Percentiles rank a stretch among this genome's conserved stretches.
Conservation (phyloP, 768 basidiomycete species). For the Hemileccinum rubropunctum region DNA sequence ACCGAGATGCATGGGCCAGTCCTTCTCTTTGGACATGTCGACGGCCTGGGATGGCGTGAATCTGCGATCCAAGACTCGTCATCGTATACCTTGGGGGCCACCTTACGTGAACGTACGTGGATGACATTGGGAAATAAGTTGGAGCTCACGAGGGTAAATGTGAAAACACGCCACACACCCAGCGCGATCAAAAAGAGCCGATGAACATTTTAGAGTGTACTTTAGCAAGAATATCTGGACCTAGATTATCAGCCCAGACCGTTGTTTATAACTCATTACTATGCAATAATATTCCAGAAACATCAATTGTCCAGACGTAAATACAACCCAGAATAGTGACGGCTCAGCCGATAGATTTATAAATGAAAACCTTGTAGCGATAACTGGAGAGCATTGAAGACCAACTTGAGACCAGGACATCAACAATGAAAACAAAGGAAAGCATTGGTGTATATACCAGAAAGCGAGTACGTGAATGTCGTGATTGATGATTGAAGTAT, state of each 20-base stretch:
- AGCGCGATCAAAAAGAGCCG: background rate
- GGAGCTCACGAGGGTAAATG: background rate
- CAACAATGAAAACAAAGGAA: constrained; percentile 12
- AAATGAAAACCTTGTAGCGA: background rate
- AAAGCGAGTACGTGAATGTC: constrained; percentile 13
- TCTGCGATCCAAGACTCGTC: constrained; percentile 31
- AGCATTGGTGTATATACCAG: constrained; percentile 12
- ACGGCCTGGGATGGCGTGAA: constrained; percentile 55
- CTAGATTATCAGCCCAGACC: too few relatives aligned
- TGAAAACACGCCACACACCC: background rate
- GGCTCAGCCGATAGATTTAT: constrained; percentile 15
- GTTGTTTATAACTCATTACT: too few relatives aligned
- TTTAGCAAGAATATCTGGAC: too few relatives aligned
- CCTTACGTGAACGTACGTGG: constrained; percentile 19
- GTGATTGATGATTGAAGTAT: constrained; percentile 6
- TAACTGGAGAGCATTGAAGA: constrained; percentile 4
- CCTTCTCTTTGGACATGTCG: constrained; percentile 65
- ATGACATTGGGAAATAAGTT: constrained; percentile 18
- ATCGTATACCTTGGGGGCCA: background rate
- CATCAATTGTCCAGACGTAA: background rate
- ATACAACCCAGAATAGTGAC: constrained; percentile 1
- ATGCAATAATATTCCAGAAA: too few relatives aligned
- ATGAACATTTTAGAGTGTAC: too few relatives aligned
- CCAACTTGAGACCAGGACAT: constrained; percentile 4
- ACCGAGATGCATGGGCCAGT: constrained; percentile 73